Percentiles rank a stretch among this genome's conserved stretches.
These are phyloP conservation scores for Amphicarpaea edgeworthii DNA, from an alignment of 306 rosid genomes.

Conservation along the genomic window DNA sequence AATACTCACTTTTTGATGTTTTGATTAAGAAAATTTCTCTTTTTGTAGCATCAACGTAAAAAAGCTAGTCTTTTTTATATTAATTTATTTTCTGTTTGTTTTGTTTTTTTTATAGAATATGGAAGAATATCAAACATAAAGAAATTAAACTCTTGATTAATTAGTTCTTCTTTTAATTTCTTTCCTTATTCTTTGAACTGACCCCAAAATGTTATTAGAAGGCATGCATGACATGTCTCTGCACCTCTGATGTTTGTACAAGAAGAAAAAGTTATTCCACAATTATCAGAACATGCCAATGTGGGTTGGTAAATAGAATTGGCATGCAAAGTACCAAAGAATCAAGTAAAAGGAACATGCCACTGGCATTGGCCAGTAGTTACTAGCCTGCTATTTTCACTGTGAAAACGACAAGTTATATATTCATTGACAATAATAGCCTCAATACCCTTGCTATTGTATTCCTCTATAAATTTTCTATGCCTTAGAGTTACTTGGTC, in stretches of 20 bases:
- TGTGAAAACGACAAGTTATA: too few relatives aligned
- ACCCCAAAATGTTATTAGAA: neutral
- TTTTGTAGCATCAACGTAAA: neutral
- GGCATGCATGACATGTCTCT: neutral
- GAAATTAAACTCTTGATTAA: neutral
- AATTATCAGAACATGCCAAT: neutral
- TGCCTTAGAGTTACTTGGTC: too few relatives aligned
- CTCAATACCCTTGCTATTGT: too few relatives aligned
- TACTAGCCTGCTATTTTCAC: too few relatives aligned
- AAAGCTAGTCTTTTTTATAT: neutral
- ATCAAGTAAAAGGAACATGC: too few relatives aligned
- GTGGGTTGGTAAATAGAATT: neutral
- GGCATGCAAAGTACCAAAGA: slow-evolving; percentile 15
- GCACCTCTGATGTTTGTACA: neutral
- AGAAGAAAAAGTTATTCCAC: neutral
- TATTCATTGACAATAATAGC: too few relatives aligned
- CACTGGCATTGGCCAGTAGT: too few relatives aligned
- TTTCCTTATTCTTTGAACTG: neutral
- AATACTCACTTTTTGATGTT: neutral
- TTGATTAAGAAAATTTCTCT: neutral
- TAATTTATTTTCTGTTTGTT: neutral
- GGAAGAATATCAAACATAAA: too few relatives aligned
- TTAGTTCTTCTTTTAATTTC: too few relatives aligned
- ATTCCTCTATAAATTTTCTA: too few relatives aligned
- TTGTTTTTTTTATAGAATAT: too few relatives aligned